Evolutionary conservation across 2,329 filamentous ascomycete species (phyloP).

Genomic region (Macrophomina tecta): DNA sequence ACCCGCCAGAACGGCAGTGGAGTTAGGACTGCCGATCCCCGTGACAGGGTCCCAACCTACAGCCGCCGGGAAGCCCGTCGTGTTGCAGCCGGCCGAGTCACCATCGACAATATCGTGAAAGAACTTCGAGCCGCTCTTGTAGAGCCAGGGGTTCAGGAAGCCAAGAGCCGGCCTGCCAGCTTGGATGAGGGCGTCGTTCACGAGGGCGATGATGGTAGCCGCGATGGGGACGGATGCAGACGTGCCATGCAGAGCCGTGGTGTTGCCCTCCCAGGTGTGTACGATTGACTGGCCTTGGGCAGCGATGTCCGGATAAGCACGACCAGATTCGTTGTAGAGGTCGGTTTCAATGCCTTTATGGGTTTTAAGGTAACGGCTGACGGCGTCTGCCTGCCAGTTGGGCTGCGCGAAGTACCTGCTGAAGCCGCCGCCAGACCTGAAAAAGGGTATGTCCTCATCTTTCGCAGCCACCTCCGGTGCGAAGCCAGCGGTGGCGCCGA

Average conservation of each 20-base stretch:
- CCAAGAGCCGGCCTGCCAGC: slow-evolving; percentile 58
- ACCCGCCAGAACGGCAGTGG: slow-evolving; percentile 10
- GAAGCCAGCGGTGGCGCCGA: slow-evolving; percentile 65
- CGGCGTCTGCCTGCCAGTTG: slow-evolving; percentile 53
- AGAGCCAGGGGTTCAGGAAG: slow-evolving; percentile 68
- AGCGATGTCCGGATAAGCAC: slow-evolving; percentile 68
- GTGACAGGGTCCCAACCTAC: slow-evolving; percentile 48
- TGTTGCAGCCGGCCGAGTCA: slow-evolving; percentile 46
- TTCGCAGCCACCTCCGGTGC: slow-evolving; percentile 61
- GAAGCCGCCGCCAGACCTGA: slow-evolving; percentile 55
- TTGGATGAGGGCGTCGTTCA: slow-evolving; percentile 66
- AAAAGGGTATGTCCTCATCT: slow-evolving; percentile 42
- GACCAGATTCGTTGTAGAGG: slow-evolving; percentile 60
- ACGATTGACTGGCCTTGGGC: slow-evolving; percentile 61
- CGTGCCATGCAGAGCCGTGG: slow-evolving; percentile 55
- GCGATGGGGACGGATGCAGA: slow-evolving; percentile 64
- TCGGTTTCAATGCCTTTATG: slow-evolving; percentile 47
- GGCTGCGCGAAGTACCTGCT: slow-evolving; percentile 56
- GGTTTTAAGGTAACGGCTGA: slow-evolving; percentile 52
- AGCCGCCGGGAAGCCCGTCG: slow-evolving; percentile 42
- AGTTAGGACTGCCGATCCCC: slow-evolving; percentile 33
- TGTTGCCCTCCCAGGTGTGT: slow-evolving; percentile 49
- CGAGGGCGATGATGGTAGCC: slow-evolving; percentile 63
- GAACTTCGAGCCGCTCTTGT: slow-evolving; percentile 53
- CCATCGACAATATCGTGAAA: slow-evolving; percentile 57